Percentiles rank a stretch among this genome's conserved stretches.
phyloP scores from a whole-genome alignment of 306 rosid genomes.

The Sicyos baderoa region DNA sequence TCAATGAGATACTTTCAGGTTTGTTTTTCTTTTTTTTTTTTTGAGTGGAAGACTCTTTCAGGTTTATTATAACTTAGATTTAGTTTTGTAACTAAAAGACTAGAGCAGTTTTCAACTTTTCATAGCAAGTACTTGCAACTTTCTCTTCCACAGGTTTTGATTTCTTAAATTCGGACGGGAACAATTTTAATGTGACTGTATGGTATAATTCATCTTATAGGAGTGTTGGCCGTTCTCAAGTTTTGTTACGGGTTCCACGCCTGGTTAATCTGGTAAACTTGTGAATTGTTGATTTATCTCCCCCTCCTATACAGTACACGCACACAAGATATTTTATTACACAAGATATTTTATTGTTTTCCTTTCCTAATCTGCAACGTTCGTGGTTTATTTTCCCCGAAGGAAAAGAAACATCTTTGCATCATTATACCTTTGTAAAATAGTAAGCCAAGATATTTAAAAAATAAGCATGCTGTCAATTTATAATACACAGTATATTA shows the following conservation, averaged over 20 bases:
- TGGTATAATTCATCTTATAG: constrained; percentile 75
- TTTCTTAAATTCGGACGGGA: constrained; percentile 51
- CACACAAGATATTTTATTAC: no score
- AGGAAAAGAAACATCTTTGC: no score
- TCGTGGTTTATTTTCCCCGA: no score
- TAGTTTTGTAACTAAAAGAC: not conserved
- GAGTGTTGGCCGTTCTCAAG: constrained; percentile 19
- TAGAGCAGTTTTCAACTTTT: not conserved
- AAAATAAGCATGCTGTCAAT: no score
- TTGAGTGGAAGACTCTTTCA: not conserved
- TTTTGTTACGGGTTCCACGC: constrained; percentile 60
- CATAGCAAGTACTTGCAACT: constrained; percentile 13
- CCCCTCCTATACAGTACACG: no score
- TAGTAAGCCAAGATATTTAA: no score
- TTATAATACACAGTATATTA: no score
- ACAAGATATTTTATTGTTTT: not conserved
- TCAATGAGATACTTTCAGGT: constrained; percentile 71
- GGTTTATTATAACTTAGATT: constrained; percentile 10
- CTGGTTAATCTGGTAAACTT: constrained; percentile 53
- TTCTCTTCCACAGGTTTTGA: constrained; percentile 57
- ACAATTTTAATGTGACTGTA: constrained; percentile 44
- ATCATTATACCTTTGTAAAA: no score
- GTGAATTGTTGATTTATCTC: not conserved
- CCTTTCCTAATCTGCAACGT: not conserved
- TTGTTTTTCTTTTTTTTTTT: not conserved